A percentile compares a stretch with the other conserved stretches of the same genome.
Conservation (phyloP, 2,329 filamentous ascomycete genomes). For the Trichoderma simmonsii region DNA sequence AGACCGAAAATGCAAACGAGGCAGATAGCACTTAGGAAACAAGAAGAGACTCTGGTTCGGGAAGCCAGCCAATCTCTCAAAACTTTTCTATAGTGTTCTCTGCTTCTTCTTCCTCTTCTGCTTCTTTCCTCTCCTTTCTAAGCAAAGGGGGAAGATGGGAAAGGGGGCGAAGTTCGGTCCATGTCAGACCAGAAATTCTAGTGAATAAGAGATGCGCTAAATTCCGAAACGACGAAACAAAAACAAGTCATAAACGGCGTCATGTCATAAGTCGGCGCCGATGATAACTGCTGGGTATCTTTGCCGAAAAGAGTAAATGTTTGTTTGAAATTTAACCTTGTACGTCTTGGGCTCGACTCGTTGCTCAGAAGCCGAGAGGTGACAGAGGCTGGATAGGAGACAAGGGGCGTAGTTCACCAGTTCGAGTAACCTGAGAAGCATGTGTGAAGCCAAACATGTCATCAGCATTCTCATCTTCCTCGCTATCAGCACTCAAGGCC, state of each 20-base stretch:
- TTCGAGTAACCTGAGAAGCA: conserved; percentile 24
- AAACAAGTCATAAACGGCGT: conserved; percentile 34
- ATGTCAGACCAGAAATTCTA: not conserved
- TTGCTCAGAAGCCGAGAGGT: conserved; percentile 53
- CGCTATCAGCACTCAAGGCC: conserved; percentile 45
- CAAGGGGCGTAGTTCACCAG: conserved; percentile 50
- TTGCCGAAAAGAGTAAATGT: conserved; percentile 9
- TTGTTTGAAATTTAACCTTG: not conserved
- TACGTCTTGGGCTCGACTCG: not conserved
- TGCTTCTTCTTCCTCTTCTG: not conserved
- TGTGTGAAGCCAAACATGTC: conserved; percentile 15
- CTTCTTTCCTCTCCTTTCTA: not conserved
- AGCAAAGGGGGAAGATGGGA: not conserved
- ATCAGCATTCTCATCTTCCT: conserved; percentile 25
- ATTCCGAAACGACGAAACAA: conserved; percentile 16
- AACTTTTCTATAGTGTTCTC: not conserved
- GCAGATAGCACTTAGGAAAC: conserved; percentile 1
- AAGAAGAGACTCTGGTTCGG: not conserved
- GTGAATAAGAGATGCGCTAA: conserved; percentile 10
- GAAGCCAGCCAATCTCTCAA: not conserved
- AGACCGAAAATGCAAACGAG: conserved; percentile 6
- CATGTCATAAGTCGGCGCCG: conserved; percentile 32
- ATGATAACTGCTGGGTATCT: conserved; percentile 20
- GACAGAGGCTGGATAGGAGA: conserved; percentile 66
- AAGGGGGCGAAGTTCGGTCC: not conserved